Evolutionary conservation across 257 asterid species (phyloP), one percentile per base, ranked within the genome.

Genomic region (Galeopsis tetrahit): DNA sequence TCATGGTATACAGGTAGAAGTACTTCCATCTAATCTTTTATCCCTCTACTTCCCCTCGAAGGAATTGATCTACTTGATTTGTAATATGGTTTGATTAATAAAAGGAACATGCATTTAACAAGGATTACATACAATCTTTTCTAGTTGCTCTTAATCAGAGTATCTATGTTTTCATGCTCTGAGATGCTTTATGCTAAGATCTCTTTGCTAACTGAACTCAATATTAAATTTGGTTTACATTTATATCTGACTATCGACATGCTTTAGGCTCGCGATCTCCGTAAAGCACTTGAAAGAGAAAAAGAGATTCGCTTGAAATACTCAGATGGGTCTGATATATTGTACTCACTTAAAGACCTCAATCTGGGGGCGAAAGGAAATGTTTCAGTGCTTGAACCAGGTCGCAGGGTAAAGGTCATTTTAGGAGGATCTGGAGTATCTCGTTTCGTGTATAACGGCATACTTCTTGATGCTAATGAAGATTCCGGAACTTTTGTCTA

Each of bases 301-400:
- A 83, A 82, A 66, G 74, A 63, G 63, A 74, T 84, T 55, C 97
- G 98, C n/a, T 51, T 77, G 42, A 79, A 84, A 75, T 77, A 82
- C 80, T 77, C 85, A 67, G 82, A 59, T 48, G 82, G 84, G 62
- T 68, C 84, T 69, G 96, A 92, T 80, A 63, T 88, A 73, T 11
- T 73, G 6, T 90, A 88, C 88, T 75, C 93, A 1, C 88, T 92
- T 71, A 91, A 90, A 86, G 98, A 92, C 81, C 85, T 95, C 84
- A 87, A 79, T 77, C 70, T 90, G 10, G 98, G 98, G 71, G 90
- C 77, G 62, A 84, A 87, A 81, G 97, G 93, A 80, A 74, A 87
- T 70, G 76, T 95, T 80, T 69, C 78, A 70, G 88, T 84, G 83
- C 83, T 88, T 77, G 75, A 82, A 81, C 97, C 98, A 7, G 93